Conservation (phyloP, 257 asterid genomes). For the Forsythia viridissima region DNA sequence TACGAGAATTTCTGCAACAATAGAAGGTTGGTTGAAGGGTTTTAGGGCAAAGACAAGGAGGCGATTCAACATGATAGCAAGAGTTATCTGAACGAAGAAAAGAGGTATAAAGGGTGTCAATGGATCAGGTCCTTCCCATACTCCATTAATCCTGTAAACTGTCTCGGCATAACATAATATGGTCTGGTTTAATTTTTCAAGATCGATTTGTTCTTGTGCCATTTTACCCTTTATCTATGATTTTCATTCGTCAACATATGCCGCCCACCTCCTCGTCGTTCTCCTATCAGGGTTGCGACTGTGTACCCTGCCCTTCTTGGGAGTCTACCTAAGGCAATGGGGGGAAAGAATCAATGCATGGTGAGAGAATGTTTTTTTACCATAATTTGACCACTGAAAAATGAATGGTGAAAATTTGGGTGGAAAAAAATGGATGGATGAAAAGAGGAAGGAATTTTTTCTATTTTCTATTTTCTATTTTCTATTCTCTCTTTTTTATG, state of each 20-base stretch:
- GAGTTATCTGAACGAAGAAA: constrained; percentile 69
- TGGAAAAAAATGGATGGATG: neutral
- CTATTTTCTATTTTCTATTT: no score
- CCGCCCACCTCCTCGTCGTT: constrained; percentile 31
- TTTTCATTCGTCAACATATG: constrained; percentile 16
- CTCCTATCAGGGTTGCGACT: constrained; percentile 23
- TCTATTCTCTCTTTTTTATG: no score
- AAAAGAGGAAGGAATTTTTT: neutral
- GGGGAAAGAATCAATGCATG: neutral
- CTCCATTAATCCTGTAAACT: constrained; percentile 80
- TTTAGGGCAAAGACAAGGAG: constrained; percentile 43
- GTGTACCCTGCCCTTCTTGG: constrained; percentile 15
- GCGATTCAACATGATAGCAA: constrained; percentile 58
- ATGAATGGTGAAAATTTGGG: neutral
- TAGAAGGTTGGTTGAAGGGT: constrained; percentile 75
- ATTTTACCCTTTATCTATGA: neutral
- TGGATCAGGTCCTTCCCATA: constrained; percentile 97
- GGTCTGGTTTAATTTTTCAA: constrained; percentile 36
- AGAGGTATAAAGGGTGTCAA: constrained; percentile 82
- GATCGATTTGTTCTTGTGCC: constrained; percentile 27
- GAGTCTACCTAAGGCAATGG: neutral
- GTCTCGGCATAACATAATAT: constrained; percentile 70
- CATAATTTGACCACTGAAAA: neutral
- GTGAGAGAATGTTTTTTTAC: neutral
- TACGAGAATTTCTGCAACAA: constrained; percentile 75